Evolutionary conservation across 345 rosid species (phyloP).

Genomic region (Brassica carinata): DNA sequence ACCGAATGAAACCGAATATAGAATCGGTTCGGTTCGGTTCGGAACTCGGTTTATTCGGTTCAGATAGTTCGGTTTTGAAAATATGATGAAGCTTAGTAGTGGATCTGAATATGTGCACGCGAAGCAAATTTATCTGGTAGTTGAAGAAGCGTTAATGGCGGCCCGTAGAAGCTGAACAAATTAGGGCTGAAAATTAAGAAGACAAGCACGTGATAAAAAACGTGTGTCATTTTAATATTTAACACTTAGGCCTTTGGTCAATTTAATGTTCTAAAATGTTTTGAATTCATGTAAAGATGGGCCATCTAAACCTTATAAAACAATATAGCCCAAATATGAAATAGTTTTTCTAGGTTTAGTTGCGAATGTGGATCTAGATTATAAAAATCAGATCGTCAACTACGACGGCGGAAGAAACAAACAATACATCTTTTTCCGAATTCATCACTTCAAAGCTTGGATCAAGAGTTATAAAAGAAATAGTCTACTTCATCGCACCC

Average conservation of each 20-base stretch:
- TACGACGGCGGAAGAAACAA: background rate
- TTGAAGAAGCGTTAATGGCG: background rate
- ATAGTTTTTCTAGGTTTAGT: background rate
- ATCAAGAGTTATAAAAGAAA: background rate
- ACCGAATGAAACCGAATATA: background rate
- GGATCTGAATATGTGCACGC: background rate
- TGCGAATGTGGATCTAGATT: background rate
- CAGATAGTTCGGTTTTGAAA: background rate
- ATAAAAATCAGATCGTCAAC: background rate
- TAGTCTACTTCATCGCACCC: background rate
- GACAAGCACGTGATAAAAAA: background rate
- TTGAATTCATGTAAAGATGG: background rate
- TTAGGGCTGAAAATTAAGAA: background rate
- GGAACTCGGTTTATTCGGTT: background rate
- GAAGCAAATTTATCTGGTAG: background rate
- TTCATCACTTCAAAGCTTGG: background rate
- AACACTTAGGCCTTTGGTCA: background rate
- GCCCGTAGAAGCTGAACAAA: background rate
- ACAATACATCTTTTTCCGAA: background rate
- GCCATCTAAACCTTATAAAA: background rate
- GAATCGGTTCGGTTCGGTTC: background rate
- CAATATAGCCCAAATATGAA: background rate
- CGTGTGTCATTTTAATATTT: background rate
- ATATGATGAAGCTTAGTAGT: background rate
- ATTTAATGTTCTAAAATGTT: background rate